Evolutionary conservation across 2,329 filamentous ascomycete genomes (phyloP).

Genomic region (Botrytis porri): DNA sequence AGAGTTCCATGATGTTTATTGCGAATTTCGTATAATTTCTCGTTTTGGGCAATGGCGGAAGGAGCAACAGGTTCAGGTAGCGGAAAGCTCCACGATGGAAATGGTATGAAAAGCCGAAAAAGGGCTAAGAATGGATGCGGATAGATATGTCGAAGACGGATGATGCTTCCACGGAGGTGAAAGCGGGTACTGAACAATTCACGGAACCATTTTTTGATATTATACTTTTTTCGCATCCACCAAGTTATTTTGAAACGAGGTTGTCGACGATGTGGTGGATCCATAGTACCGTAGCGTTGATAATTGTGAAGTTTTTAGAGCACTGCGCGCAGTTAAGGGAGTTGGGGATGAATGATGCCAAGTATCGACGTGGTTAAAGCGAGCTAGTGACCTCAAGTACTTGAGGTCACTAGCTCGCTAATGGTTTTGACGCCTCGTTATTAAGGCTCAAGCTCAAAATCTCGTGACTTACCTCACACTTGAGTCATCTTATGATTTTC

Average conservation of each 20-base stretch:
- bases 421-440: neutral
- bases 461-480: neutral
- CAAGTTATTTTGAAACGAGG: neutral
- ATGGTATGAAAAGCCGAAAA: neutral
- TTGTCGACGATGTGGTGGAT: neutral
- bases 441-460: accelerated
- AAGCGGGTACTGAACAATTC: neutral
- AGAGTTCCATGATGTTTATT: neutral
- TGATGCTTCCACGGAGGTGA: neutral
- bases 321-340: neutral
- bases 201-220: neutral
- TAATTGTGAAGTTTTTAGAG: neutral
- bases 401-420: no score
- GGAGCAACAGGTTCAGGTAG: neutral
- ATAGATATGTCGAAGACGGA: neutral
- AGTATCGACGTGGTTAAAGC: no score
- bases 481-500: no score
- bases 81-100: neutral
- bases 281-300: neutral
- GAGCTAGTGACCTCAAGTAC: no score
- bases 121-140: neutral
- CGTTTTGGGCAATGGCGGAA: neutral
- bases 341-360: neutral
- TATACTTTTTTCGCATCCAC: neutral
- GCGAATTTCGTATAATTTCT: neutral